Base-by-base conservation (phyloP, 805 yeast genomes). In the Yamadazyma sp. region DNA sequence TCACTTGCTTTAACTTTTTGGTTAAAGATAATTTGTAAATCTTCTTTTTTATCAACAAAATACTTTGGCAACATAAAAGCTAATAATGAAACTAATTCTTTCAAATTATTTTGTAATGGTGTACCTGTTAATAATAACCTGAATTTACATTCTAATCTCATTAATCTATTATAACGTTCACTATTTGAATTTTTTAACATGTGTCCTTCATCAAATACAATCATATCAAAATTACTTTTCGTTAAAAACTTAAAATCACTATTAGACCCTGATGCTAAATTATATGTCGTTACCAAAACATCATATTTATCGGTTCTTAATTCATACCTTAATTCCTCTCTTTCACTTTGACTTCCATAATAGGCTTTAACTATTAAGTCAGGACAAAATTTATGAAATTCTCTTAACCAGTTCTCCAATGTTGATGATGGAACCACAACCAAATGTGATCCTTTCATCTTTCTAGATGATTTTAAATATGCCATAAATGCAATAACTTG, bases 121-220 rank as follows among this genome's bases (percentile, higher is more conserved):
- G 99, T 93, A 57, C 99, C 99, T 1, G 99, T 93, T 40, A 93
- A 70, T 30, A 93, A 61, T 21, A 93, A 64, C 49, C 98, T 73
- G 63, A 91, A 93, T n/a, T 75, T 73, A 1, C 93, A 96, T 40
- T 72, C 74, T 35, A 93, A 65, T 50, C 78, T 78, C 95, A 91
- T 89, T 42, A 93, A 69, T 59, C 88, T 91, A 41, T 66, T 70
- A 56, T 91, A 93, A 48, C 99, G 73, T 50, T 91, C 98, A 20
- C 93, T 77, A 41, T 75, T 70, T 3, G 95, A 84, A 58, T 93
- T 93, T 56, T 93, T 93, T 48, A 93, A 70, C 86, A 93, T 81
- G 59, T 93, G 99, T 2, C 99, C 99, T 67, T 93, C 99, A 59
- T 93, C 99, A 54, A 86, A 93, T 1, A 93, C 91, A 42, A 95